phyloP scores from a whole-genome alignment of 306 rosid species.

The Lablab purpureus region DNA sequence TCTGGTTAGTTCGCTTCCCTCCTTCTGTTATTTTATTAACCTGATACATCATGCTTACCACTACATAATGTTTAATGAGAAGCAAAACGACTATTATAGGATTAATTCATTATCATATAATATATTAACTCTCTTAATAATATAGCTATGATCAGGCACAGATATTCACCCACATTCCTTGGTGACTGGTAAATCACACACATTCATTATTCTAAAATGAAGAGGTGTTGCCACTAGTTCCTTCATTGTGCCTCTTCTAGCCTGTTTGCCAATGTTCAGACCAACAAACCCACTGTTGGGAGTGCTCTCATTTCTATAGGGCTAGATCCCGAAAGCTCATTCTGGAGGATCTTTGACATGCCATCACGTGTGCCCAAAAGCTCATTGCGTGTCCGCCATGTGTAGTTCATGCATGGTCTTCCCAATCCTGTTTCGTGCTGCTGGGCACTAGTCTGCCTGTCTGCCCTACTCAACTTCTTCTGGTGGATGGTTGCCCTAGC shows the following conservation, averaged over 20 bases:
- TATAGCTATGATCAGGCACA: not conserved
- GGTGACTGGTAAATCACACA: conserved; percentile 26
- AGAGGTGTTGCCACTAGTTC: not conserved
- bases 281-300: not conserved
- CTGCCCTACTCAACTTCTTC: too few relatives aligned
- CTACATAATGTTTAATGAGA: conserved; percentile 16
- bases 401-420: too few relatives aligned
- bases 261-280: not conserved
- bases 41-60: not conserved
- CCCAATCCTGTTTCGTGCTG: too few relatives aligned
- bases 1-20: conserved; percentile 62
- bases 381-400: too few relatives aligned
- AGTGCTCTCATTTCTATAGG: not conserved
- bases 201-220: conserved; percentile 16
- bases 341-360: too few relatives aligned
- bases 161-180: not conserved
- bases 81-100: conserved; percentile 11
- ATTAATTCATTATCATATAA: conserved; percentile 20
- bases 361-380: too few relatives aligned
- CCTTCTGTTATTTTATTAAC: not conserved
- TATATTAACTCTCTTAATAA: conserved; percentile 29
- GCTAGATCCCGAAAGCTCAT: not conserved
- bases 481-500: too few relatives aligned
- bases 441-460: too few relatives aligned
- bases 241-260: not conserved